Conservation (phyloP, 148 eudicot species). For the Cornus florida region DNA sequence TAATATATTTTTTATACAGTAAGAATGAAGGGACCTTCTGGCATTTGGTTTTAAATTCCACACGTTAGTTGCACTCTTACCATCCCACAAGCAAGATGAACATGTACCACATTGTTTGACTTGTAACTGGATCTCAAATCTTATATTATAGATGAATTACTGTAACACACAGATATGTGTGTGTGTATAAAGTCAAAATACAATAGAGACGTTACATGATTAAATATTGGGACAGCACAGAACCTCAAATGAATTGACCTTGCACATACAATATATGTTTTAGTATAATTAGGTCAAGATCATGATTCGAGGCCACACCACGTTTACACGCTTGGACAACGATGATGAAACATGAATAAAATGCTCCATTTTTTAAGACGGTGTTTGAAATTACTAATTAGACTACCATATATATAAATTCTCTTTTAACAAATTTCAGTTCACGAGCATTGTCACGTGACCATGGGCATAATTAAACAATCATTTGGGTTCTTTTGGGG, state of each 20-base stretch:
- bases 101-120: not conserved
- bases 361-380: too few species aligned
- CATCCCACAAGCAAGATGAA: not conserved
- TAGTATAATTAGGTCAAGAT: not conserved
- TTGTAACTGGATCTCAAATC: not conserved
- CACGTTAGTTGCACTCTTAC: not conserved
- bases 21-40: not conserved
- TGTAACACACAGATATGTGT: not conserved
- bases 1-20: not conserved
- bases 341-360: too few species aligned
- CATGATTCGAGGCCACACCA: not conserved
- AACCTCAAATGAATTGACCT: not conserved
- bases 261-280: not conserved
- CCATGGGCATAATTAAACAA: too few species aligned
- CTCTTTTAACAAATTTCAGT: too few species aligned
- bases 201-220: not conserved
- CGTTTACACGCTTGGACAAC: too few species aligned
- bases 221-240: not conserved
- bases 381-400: too few species aligned
- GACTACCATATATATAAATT: too few species aligned
- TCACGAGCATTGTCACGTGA: too few species aligned
- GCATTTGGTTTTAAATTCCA: not conserved
- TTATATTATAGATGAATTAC: not conserved
- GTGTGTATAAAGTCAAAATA: too few species aligned
- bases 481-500: too few species aligned